These are phyloP conservation scores for Botrytis fragariae DNA, from an alignment of 2,329 filamentous ascomycete genomes.

Conservation along the genomic window DNA sequence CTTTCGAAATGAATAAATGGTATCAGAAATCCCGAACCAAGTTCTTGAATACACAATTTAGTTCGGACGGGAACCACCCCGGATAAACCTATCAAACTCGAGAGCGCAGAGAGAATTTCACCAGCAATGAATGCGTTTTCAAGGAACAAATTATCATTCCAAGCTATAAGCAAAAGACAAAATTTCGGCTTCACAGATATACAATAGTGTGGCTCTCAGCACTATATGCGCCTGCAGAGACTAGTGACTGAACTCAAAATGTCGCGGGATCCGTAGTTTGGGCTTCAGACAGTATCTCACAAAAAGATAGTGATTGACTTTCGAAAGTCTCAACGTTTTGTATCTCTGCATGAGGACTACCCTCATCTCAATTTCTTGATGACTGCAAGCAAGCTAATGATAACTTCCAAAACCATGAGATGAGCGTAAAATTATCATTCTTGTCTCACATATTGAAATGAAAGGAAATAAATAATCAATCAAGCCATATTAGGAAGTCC, in stretches of 20 bases:
- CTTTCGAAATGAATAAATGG: not conserved
- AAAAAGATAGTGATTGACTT: not conserved
- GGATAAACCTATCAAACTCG: too few relatives aligned
- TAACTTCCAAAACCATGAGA: too few relatives aligned
- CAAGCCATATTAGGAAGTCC: accelerated
- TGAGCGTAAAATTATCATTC: accelerated
- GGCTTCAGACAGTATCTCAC: accelerated
- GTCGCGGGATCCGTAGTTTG: too few relatives aligned
- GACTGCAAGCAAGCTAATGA: not conserved
- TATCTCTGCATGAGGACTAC: not conserved
- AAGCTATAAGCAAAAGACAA: not conserved
- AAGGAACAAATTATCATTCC: not conserved
- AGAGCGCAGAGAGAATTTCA: not conserved
- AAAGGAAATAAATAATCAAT: not conserved
- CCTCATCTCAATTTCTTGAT: too few relatives aligned
- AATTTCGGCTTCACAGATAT: not conserved
- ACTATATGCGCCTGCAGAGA: not conserved
- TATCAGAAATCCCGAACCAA: not conserved
- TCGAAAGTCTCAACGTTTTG: not conserved
- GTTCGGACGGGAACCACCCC: too few relatives aligned
- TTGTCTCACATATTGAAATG: not conserved
- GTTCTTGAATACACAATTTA: too few relatives aligned
- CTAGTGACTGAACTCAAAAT: too few relatives aligned
- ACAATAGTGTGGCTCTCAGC: not conserved
- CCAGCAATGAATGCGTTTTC: not conserved